phyloP scores from a whole-genome alignment of 305 asterid species.

The Ajuga reptans region DNA sequence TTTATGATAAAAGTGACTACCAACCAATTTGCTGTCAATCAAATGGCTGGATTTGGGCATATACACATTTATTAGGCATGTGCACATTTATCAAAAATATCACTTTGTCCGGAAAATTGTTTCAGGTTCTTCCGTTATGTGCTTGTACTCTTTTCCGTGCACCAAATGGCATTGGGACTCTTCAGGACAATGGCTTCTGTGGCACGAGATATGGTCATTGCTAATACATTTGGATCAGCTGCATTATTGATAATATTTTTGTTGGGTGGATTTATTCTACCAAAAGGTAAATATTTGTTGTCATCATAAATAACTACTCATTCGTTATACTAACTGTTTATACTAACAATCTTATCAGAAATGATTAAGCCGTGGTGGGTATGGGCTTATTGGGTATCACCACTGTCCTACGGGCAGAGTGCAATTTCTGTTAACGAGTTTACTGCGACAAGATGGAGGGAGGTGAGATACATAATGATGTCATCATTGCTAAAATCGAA shows the following conservation, averaged over 20 bases:
- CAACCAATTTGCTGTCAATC: no score
- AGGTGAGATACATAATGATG: slow-evolving; percentile 37
- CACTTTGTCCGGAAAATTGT: not conserved
- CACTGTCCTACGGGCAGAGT: slow-evolving; percentile 70
- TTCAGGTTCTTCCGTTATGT: slow-evolving; percentile 66
- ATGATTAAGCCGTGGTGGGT: slow-evolving; percentile 86
- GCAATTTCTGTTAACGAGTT: slow-evolving; percentile 82
- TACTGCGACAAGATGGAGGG: slow-evolving; percentile 69
- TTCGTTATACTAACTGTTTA: not conserved
- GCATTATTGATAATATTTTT: slow-evolving; percentile 58
- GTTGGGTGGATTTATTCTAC: slow-evolving; percentile 77
- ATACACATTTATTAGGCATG: no score
- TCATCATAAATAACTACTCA: slow-evolving; percentile 9
- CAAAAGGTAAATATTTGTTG: slow-evolving; percentile 41
- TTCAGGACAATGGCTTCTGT: slow-evolving; percentile 76
- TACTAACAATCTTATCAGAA: slow-evolving; percentile 28
- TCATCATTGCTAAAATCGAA: slow-evolving; percentile 12
- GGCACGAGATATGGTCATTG: slow-evolving; percentile 69
- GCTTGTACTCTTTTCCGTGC: slow-evolving; percentile 57
- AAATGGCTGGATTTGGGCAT: no score
- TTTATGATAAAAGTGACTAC: no score
- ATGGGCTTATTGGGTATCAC: slow-evolving; percentile 91
- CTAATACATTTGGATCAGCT: slow-evolving; percentile 82
- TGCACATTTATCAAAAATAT: no score
- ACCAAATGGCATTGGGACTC: slow-evolving; percentile 94